A percentile compares a stretch with the other conserved stretches of the same genome.
Evolutionary conservation across 768 basidiomycete species (phyloP).

Genomic region (Xanthoconium stramineum): DNA sequence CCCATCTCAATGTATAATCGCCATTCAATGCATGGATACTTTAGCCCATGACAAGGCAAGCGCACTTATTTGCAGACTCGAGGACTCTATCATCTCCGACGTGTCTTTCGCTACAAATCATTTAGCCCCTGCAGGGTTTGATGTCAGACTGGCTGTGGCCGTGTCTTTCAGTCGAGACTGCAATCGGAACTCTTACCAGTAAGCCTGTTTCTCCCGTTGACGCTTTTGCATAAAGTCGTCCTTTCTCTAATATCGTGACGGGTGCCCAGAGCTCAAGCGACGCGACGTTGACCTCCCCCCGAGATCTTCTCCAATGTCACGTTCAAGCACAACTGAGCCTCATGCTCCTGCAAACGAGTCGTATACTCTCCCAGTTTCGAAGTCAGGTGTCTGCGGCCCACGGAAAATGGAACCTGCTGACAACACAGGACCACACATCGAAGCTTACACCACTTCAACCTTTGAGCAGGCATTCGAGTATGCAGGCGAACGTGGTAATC

Average conservation of each 20-base stretch:
- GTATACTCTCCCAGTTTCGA: background rate
- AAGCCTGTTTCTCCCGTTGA: background rate
- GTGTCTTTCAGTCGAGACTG: constrained; percentile 4
- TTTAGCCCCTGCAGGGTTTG: constrained; percentile 2
- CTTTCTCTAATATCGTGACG: background rate
- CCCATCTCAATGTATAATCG: constrained; percentile 37
- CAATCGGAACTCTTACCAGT: constrained; percentile 4
- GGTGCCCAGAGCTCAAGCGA: constrained; percentile 6
- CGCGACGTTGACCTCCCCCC: constrained; percentile 10
- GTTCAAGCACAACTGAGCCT: constrained; percentile 7
- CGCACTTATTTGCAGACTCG: constrained; percentile 1
- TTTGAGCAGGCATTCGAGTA: background rate
- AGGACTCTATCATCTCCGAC: background rate
- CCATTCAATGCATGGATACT: constrained; percentile 33
- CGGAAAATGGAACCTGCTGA: constrained; percentile 11
- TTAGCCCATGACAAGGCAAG: constrained; percentile 26
- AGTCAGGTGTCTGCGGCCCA: constrained; percentile 19
- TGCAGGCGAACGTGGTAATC: background rate
- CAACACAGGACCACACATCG: background rate
- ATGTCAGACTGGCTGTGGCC: constrained; percentile 5
- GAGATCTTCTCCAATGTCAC: constrained; percentile 13
- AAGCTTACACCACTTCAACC: background rate
- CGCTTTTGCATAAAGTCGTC: background rate
- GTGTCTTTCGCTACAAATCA: background rate
- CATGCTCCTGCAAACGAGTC: background rate